Base-by-base conservation (phyloP, 2,329 filamentous ascomycete genomes). In the Penicillium sp. region DNA sequence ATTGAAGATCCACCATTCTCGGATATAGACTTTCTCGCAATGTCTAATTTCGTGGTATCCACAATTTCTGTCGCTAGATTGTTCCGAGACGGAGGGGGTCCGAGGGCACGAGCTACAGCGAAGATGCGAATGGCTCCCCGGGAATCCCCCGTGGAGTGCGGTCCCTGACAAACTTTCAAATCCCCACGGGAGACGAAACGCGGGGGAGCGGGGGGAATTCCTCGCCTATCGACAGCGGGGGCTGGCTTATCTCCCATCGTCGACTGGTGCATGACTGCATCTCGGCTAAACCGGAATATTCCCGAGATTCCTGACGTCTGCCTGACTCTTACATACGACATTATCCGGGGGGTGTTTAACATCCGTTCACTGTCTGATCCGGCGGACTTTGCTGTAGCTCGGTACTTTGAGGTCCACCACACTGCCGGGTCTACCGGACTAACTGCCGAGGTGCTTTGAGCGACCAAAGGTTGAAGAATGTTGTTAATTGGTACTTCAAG, bases 111-210 rank as follows among this genome's bases (percentile, higher is more conserved):
- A 49, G 22, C 9, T 14, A 10, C 43, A 2, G 6, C 27, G 2
- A 3, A 2, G 19, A 18, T 16, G 37, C 50, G 55, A 60, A 35
- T 55, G 55, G 55, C 36, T 53, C 13, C 50, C 39, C 59, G 59
- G 59, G 11, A 60, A 60, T 55, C 47, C 59, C 59, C 59, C 59
- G 18, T 24, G 14, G 33, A 19, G 33, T n/a, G 3, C 37, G 11
- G 31, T 31, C 31, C 31, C 31, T 31, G 31, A 31, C 31, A 31
- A 31, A 31, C 31, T 10, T 31, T 10, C 31, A 31, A n/a, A 46
- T 19, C 58, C 47, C 56, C 56, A 59, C 56, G 35, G 4, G 10
- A 9, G 33, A 22, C 40, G 27, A 43, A 35, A 50, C 39, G 47
- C 47, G 56, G 56, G 55, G 56, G 47, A 41, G 24, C 13, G 14